phyloP scores from a whole-genome alignment of 1,284 basidiomycete species.

The Mycosarcoma maydis region DNA sequence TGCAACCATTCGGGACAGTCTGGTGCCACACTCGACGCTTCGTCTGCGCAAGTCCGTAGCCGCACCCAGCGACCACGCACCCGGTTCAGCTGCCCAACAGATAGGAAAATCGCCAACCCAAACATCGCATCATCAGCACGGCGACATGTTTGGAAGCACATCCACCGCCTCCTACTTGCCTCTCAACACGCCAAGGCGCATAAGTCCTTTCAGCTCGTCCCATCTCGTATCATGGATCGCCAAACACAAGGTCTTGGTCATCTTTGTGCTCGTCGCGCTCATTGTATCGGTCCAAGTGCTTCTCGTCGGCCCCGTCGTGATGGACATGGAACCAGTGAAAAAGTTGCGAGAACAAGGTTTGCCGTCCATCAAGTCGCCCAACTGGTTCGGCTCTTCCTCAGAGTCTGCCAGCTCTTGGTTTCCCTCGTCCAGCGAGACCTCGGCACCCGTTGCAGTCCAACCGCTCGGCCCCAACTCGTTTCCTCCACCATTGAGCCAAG shows the following conservation, averaged over 20 bases:
- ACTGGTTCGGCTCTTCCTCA: constrained; percentile 16
- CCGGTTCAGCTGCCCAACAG: no score
- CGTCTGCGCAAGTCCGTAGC: constrained; percentile 21
- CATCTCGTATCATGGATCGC: constrained; percentile 39
- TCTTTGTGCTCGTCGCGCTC: constrained; percentile 34
- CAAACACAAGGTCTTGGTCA: constrained; percentile 43
- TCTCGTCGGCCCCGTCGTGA: constrained; percentile 29
- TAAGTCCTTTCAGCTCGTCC: constrained; percentile 25
- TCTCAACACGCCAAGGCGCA: constrained; percentile 26
- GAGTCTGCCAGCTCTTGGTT: constrained; percentile 31
- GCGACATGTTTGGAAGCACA: constrained; percentile 33
- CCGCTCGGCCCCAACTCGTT: constrained; percentile 27
- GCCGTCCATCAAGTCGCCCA: constrained; percentile 21
- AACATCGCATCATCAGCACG: background rate
- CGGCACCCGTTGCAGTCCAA: background rate
- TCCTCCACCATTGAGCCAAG: constrained; percentile 23
- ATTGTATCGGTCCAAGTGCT: constrained; percentile 36
- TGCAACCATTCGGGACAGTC: background rate
- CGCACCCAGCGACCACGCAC: no score
- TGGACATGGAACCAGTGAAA: constrained; percentile 42
- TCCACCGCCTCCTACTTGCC: constrained; percentile 36
- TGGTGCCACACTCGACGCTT: constrained; percentile 11
- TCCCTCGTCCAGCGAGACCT: constrained; percentile 3
- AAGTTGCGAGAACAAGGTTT: constrained; percentile 27
- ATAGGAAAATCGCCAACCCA: background rate